These are phyloP conservation scores for Populus ilicifolia DNA, from an alignment of 345 rosid species.

Conservation along the genomic window DNA sequence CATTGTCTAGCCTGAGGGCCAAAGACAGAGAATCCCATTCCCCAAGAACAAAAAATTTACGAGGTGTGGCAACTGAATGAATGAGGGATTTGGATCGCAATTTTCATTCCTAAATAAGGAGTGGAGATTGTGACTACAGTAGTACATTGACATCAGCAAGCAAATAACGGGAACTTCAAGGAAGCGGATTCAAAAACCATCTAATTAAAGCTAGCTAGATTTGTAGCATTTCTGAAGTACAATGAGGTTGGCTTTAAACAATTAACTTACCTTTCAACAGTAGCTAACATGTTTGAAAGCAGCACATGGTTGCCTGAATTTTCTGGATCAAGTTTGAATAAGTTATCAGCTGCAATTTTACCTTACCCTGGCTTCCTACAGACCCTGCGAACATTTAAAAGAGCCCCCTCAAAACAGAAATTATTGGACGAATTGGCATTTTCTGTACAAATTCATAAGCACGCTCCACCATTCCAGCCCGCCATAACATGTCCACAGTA, in stretches of 20 bases:
- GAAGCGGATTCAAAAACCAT: not conserved
- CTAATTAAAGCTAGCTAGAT: not conserved
- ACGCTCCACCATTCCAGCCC: constrained; percentile 70
- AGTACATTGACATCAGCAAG: not conserved
- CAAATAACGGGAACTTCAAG: not conserved
- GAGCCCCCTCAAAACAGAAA: constrained; percentile 83
- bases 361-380: constrained; percentile 60
- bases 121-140: not conserved
- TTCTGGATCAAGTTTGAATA: constrained; percentile 71
- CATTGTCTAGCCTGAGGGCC: not conserved
- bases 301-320: constrained; percentile 80
- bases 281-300: constrained; percentile 76
- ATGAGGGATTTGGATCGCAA: not conserved
- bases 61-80: not conserved
- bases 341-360: constrained; percentile 55
- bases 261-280: constrained; percentile 60
- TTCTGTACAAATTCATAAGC: constrained; percentile 56
- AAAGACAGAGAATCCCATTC: not conserved
- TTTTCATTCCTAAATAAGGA: not conserved
- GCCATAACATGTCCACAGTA: constrained; percentile 73
- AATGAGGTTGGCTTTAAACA: not conserved
- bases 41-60: not conserved
- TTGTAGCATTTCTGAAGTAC: constrained; percentile 1
- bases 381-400: constrained; percentile 77
- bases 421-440: constrained; percentile 66